Conservation (phyloP, 2,329 filamentous ascomycete species). For the Fusarium pilosicola region DNA sequence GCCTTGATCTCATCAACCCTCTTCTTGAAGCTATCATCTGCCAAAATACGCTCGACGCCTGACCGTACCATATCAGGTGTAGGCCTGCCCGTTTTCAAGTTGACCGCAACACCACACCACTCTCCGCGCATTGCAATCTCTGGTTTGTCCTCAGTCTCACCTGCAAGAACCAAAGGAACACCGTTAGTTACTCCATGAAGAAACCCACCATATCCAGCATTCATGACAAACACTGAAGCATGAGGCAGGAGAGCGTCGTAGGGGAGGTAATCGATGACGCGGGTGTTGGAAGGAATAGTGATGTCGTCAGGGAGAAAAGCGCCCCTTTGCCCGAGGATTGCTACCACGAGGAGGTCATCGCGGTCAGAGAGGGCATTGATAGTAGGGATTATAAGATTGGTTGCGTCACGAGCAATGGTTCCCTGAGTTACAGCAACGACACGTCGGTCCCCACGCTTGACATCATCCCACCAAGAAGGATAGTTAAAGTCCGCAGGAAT, state of each 20-base stretch:
- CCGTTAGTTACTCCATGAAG: slow-evolving; percentile 56
- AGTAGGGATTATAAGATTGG: slow-evolving; percentile 57
- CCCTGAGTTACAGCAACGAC: slow-evolving; percentile 60
- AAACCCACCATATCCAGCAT: slow-evolving; percentile 61
- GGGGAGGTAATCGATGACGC: slow-evolving; percentile 58
- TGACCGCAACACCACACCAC: slow-evolving; percentile 57
- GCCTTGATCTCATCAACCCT: slow-evolving; percentile 45
- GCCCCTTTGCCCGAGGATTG: slow-evolving; percentile 43
- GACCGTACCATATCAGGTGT: slow-evolving; percentile 41
- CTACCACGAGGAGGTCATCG: slow-evolving; percentile 51
- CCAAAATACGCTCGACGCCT: slow-evolving; percentile 48
- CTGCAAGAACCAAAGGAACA: slow-evolving; percentile 59
- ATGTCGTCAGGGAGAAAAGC: slow-evolving; percentile 40
- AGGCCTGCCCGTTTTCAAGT: slow-evolving; percentile 52
- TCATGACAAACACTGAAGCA: slow-evolving; percentile 58
- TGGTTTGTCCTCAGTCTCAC: slow-evolving; percentile 54
- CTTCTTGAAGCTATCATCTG: slow-evolving; percentile 44
- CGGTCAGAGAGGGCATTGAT: slow-evolving; percentile 54
- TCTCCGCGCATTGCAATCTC: slow-evolving; percentile 55
- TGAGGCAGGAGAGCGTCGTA: slow-evolving; percentile 59
- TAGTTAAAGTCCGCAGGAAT: slow-evolving; percentile 43
- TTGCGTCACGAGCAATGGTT: slow-evolving; percentile 53
- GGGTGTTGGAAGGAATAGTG: slow-evolving; percentile 53
- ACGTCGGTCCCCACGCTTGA: slow-evolving; percentile 47
- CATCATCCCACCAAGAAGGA: slow-evolving; percentile 60